Evolutionary conservation across 2,329 filamentous ascomycete species (phyloP), one percentile per base, ranked within the genome.

Genomic region (Aspergillus sp.): DNA sequence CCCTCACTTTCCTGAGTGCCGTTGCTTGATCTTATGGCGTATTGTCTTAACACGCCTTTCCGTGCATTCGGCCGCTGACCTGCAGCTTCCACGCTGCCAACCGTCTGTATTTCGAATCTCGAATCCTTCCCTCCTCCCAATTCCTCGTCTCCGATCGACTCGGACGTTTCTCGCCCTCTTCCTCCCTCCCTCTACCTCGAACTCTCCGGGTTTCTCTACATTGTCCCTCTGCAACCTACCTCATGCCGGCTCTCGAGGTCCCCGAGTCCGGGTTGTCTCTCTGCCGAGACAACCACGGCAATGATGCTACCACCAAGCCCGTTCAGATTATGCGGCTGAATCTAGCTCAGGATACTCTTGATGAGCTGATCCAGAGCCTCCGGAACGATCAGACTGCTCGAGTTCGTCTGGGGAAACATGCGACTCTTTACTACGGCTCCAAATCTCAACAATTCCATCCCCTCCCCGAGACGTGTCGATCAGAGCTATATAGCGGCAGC

Each of bases 351-450:
- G 74, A 64, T 57, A 77, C 78, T 44, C 73, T 81, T 52, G 75
- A 80, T 60, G 80, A 82, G 52, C 72, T 82, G 30, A 74, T 82
- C 32, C 74, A 78, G 57, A 74, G 69, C 59, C 71, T 82, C 30
- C 73, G 74, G 51, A 72, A 75, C 42, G 76, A 78, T 54, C 73
- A 80, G 61, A 73, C 77, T 57, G 78, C 77, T 65, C 75, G 75
- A 66, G 67, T 83, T 54, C 78, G 78, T 42, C 75, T 81, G 60
- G 81, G 81, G 27, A 82, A 81, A 70, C 75, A 77, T 63, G 76
- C 84, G 74, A 81, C 82, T 71, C 79, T 88, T 62, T 82, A 83
- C 67, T 83, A 83, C 68, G 85, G 83, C 64, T 81, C 81, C 71
- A 84, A 84, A 70, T 81, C 81, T 32, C 81, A 86, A 62, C 75